These are phyloP conservation scores for Ceratocystis harringtonii DNA, from an alignment of 2,329 filamentous ascomycete species.

Conservation along the genomic window DNA sequence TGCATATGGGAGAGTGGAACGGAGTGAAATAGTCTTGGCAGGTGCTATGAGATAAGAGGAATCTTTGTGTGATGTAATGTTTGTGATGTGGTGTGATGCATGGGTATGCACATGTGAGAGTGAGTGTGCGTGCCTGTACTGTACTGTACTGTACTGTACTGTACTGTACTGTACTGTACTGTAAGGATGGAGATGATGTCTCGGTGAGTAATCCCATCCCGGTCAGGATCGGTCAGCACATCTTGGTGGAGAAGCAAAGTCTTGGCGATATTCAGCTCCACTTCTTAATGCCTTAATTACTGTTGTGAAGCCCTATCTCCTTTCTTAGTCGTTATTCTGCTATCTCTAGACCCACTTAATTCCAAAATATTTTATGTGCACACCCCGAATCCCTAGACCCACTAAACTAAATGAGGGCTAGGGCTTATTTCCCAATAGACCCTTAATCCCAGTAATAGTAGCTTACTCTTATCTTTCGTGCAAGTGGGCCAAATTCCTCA, in stretches of 20 bases:
- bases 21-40: background rate
- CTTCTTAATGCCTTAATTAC: background rate
- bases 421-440: background rate
- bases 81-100: background rate
- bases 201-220: background rate
- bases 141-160: no score
- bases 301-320: background rate
- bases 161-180: no score
- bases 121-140: background rate
- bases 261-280: background rate
- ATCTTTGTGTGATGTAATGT: background rate
- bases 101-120: background rate
- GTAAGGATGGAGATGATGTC: background rate
- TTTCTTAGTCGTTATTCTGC: background rate
- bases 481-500: background rate
- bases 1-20: conserved; percentile 3
- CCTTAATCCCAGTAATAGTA: background rate
- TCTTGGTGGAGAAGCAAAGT: background rate
- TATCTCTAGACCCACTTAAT: background rate
- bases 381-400: background rate
- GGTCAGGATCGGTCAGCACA: background rate
- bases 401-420: conserved; percentile 5
- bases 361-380: background rate
- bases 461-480: conserved; percentile 3
- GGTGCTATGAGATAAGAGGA: background rate